Evolutionary conservation across 208 protist genomes (phyloP), one percentile per base, ranked within the genome.

Genomic region (Trypanosomatidae sp.): DNA sequence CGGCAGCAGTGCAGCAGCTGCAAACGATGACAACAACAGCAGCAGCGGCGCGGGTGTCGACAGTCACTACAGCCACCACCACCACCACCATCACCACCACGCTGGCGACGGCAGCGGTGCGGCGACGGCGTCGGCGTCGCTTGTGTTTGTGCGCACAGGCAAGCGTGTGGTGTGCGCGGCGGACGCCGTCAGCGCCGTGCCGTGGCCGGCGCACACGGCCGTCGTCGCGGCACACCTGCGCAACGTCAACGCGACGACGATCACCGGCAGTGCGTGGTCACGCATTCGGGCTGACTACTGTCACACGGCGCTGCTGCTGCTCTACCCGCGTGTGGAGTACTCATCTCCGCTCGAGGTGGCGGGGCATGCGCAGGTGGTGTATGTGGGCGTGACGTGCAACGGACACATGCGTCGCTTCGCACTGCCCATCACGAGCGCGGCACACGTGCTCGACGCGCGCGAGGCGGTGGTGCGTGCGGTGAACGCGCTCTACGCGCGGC

Each of bases 351-450:
- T 77, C 2, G 64, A 79, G 38, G 56, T 68, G 8, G 61, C 73
- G 6, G 48, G 35, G 11, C 59, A 56, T 18, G 71, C 67, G 25
- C 52, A 47, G 25, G 59, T 87, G 20, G 75, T 90, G 20, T 85
- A 87, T 53, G 82, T 94, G 56, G 77, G 75, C 45, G 66, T 94
- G 22, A 76, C 72, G 6, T 82, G 74, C 65, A 90, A 94, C 55
- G 50, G 65, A 11, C 81, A 90, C 42, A 85, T 86, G 72, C 90
- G 90, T 69, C 85, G 85, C 28, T 81, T 85, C 40, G 48, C 64
- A 18, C 69, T 88, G 25, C 55, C 48, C 48, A 69, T 90, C 53
- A 56, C 60, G 22, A 74, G 87, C 28, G 81, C 81, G 21, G 69
- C 64, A 24, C 50, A 63, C 41, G 80, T 94, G 49, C 64, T 94